Evolutionary conservation across 371 early-diverging fungal genomes (phyloP).

Genomic region (Conidiobolus incongruus): DNA sequence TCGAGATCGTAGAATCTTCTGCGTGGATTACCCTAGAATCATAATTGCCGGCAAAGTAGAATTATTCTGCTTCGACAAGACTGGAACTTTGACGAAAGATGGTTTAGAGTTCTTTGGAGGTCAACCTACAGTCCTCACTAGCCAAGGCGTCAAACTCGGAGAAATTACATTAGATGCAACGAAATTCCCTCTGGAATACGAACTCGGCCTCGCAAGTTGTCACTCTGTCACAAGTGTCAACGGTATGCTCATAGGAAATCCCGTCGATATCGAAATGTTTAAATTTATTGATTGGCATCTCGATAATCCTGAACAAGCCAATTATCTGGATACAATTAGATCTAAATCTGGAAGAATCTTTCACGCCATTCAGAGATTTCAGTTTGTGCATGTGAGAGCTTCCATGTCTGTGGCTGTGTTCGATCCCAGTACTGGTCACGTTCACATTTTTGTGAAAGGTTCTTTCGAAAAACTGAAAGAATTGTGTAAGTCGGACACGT

Average conservation of each 20-base stretch:
- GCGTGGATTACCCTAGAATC: conserved; percentile 55
- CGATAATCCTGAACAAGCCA: too few relatives aligned
- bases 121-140: background rate
- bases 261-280: too few relatives aligned
- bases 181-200: background rate
- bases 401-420: conserved; percentile 64
- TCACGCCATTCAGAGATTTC: conserved; percentile 42
- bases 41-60: conserved; percentile 36
- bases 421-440: conserved; percentile 22
- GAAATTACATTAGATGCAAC: too few relatives aligned
- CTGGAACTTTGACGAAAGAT: conserved; percentile 42
- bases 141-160: background rate
- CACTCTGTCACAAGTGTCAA: conserved; percentile 56
- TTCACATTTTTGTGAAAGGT: conserved; percentile 60
- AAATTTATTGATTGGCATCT: too few relatives aligned
- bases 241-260: conserved; percentile 57
- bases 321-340: too few relatives aligned
- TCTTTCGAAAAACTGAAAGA: conserved; percentile 57
- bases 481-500: conserved; percentile 16
- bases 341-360: conserved; percentile 4
- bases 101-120: conserved; percentile 5
- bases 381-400: conserved; percentile 64
- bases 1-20: conserved; percentile 26
- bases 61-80: conserved; percentile 84
- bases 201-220: conserved; percentile 30